These are phyloP conservation scores for Arxiozyma bovina DNA, from an alignment of 1,139 yeast species.

Conservation along the genomic window DNA sequence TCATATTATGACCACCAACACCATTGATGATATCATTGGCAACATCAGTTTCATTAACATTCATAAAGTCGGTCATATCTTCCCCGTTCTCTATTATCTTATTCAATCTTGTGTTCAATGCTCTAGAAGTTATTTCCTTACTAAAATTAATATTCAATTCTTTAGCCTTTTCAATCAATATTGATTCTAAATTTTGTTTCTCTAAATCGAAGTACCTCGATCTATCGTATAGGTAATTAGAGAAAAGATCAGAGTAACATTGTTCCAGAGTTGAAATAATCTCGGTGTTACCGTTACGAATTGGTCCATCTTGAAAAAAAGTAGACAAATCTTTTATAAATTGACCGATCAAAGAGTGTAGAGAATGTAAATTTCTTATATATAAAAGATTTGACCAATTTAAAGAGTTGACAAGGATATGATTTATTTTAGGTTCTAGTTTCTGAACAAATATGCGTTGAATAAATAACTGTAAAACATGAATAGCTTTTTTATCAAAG, in stretches of 20 bases:
- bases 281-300: constrained; percentile 13
- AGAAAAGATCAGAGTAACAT: constrained; percentile 61
- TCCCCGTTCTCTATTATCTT: constrained; percentile 14
- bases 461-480: constrained; percentile 60
- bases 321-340: constrained; percentile 61
- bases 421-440: constrained; percentile 58
- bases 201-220: constrained; percentile 61
- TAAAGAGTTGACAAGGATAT: constrained; percentile 55
- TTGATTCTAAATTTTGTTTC: constrained; percentile 57
- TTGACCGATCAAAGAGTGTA: constrained; percentile 52
- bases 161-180: constrained; percentile 43
- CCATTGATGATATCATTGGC: background rate
- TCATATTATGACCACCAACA: background rate
- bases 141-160: constrained; percentile 47
- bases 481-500: constrained; percentile 55
- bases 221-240: constrained; percentile 59
- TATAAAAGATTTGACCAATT: constrained; percentile 64
- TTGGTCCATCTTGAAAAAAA: constrained; percentile 35
- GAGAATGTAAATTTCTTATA: constrained; percentile 62
- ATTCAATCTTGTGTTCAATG: constrained; percentile 36
- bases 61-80: constrained; percentile 6
- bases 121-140: constrained; percentile 40
- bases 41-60: constrained; percentile 7
- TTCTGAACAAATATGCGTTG: constrained; percentile 74
- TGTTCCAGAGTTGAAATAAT: constrained; percentile 49